Base-by-base conservation (phyloP, 2,329 filamentous ascomycete species). In the Zymoseptoria tritici region DNA sequence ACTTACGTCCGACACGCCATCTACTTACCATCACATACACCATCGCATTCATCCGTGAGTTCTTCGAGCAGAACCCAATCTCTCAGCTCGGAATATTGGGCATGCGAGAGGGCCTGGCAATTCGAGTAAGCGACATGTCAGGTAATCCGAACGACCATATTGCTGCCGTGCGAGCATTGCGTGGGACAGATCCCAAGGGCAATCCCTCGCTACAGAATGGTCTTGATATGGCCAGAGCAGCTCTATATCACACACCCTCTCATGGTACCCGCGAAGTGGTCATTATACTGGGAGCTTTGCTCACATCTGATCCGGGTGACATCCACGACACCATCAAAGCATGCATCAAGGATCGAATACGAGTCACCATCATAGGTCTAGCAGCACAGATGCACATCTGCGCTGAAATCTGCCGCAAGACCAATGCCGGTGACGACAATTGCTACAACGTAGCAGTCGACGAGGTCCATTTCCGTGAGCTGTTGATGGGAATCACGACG, bases 51-150 rank as follows among this genome's bases (percentile, higher is more conserved):
- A 88, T 97, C 54, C 83, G 87, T 60, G 93, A 97, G 74, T 99
- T 91, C 77, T 99, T 97, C 72, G 94, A 97, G 76, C 94, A 99
- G 76, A 99, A 99, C 70, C 94, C 94, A 9, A 97, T 99, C 66
- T 96, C 91, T 9, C 94, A 99, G 76, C 83, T 99, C 59, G 92
- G 89, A 22, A 88, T 99, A 29, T 80, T 99, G 49, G 93, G 90
- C 55, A 96, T 97, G 89, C 85, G 90, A 62, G 94, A 97, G 73
- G 94, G 94, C 16, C 80, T 97, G 16, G 92, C 92, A 2, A 80
- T 95, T 22, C 81, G 90, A 49, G 84, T 99, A 64, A 94, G 89
- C 71, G 90, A 96, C 71, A 87, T 97, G 80, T 88, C 89, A 58
- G 94, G 94, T 9, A 97, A 97, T 71, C 91, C 93, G 2, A 87